Conservation (phyloP, 192 early-diverging fungal genomes). For the Coemansia sp. region DNA sequence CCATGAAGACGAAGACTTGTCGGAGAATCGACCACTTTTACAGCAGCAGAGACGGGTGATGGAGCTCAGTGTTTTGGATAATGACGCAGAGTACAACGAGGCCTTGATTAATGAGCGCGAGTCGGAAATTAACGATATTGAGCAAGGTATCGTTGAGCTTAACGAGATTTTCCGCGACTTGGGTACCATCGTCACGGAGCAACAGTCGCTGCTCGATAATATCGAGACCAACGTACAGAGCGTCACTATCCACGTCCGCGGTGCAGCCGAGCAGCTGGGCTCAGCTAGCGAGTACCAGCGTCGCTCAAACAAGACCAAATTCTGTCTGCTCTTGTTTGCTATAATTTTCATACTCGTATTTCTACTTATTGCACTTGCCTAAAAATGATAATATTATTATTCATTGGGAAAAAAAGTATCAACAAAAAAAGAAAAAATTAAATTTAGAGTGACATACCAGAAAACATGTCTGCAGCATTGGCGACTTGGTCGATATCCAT, state of each 20-base stretch:
- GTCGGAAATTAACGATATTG: slow-evolving; percentile 87
- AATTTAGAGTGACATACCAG: slow-evolving; percentile 24
- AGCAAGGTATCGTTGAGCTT: slow-evolving; percentile 88
- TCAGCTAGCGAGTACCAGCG: slow-evolving; percentile 79
- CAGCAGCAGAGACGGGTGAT: slow-evolving; percentile 40
- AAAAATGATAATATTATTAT: neutral
- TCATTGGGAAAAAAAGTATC: neutral
- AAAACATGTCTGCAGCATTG: slow-evolving; percentile 46
- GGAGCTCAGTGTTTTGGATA: slow-evolving; percentile 77
- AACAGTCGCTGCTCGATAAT: slow-evolving; percentile 90
- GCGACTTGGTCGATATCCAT: slow-evolving; percentile 52
- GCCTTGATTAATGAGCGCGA: slow-evolving; percentile 91
- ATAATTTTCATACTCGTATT: slow-evolving; percentile 65
- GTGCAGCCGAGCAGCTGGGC: slow-evolving; percentile 79
- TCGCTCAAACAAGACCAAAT: slow-evolving; percentile 75
- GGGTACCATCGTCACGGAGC: slow-evolving; percentile 95
- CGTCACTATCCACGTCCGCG: slow-evolving; percentile 73
- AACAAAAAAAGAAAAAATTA: neutral
- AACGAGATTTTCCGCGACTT: slow-evolving; percentile 98
- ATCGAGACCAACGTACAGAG: slow-evolving; percentile 93
- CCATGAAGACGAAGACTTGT: slow-evolving; percentile 7
- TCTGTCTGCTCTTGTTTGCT: slow-evolving; percentile 77
- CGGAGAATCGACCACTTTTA: slow-evolving; percentile 32
- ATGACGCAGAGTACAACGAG: slow-evolving; percentile 94
- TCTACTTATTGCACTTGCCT: slow-evolving; percentile 58